Conservation (phyloP, 768 basidiomycete genomes). For the Xanthoconium purpureum region DNA sequence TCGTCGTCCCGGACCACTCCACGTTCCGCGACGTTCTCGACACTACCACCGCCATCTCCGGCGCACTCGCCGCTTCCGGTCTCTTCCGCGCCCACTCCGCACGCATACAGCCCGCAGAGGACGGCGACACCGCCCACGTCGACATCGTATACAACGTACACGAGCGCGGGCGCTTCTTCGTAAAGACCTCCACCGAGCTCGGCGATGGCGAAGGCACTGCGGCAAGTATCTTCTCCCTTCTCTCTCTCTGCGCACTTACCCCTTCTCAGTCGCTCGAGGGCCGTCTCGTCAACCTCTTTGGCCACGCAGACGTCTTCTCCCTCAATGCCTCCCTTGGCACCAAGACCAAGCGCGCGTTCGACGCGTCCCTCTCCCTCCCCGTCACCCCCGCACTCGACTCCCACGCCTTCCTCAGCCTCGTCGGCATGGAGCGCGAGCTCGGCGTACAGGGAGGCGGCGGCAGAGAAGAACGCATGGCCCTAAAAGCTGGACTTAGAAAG, state of each 20-base stretch:
- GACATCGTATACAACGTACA: constrained; percentile 77
- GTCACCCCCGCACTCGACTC: constrained; percentile 60
- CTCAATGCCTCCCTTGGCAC: constrained; percentile 83
- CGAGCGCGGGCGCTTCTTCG: constrained; percentile 71
- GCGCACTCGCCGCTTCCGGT: constrained; percentile 67
- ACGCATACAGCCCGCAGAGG: constrained; percentile 53
- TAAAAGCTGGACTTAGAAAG: constrained; percentile 62
- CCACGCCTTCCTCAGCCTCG: constrained; percentile 66
- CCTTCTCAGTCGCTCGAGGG: constrained; percentile 65
- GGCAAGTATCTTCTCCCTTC: constrained; percentile 46
- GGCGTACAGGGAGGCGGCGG: constrained; percentile 25
- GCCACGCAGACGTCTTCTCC: constrained; percentile 85
- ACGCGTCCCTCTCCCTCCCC: constrained; percentile 64
- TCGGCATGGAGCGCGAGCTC: constrained; percentile 77
- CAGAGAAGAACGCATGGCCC: constrained; percentile 41
- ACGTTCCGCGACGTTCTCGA: constrained; percentile 67
- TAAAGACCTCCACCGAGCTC: constrained; percentile 85
- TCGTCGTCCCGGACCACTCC: constrained; percentile 26
- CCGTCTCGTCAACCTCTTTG: constrained; percentile 83
- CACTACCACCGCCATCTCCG: constrained; percentile 63
- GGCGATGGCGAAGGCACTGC: constrained; percentile 93
- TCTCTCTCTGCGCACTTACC: not conserved
- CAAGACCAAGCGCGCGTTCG: constrained; percentile 79
- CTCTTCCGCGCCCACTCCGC: constrained; percentile 71
- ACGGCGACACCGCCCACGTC: constrained; percentile 59